A percentile compares a stretch with the other conserved stretches of the same genome.
phyloP scores from a whole-genome alignment of 352 stramenopile species.

The Aphanomyces euteiches region DNA sequence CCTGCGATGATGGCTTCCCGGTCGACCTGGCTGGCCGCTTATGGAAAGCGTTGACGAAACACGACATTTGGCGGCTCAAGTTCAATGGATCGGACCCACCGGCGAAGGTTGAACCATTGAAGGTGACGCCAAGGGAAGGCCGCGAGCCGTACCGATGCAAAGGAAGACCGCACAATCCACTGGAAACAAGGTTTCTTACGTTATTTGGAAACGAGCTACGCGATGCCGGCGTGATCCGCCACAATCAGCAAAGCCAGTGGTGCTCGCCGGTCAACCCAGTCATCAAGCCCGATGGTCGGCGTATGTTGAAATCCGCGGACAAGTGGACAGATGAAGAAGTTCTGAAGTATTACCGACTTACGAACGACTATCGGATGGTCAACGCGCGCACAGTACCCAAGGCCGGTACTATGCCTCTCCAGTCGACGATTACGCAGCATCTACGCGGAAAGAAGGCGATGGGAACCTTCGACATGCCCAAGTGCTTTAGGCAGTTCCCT shows the following conservation, averaged over 20 bases:
- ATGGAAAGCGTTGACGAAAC: neutral
- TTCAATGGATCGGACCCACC: neutral
- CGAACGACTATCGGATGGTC: neutral
- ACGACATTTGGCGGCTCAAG: constrained; percentile 3
- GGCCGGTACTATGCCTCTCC: neutral
- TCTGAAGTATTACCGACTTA: neutral
- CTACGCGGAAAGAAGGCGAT: neutral
- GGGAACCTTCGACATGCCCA: neutral
- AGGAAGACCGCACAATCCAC: neutral
- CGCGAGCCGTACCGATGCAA: neutral
- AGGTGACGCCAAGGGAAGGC: neutral
- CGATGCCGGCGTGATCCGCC: neutral
- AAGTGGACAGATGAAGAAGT: neutral
- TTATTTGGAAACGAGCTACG: neutral
- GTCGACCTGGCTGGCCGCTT: neutral
- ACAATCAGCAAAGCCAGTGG: neutral
- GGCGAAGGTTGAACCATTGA: neutral
- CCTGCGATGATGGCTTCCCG: neutral
- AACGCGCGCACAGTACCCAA: neutral
- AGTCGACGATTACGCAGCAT: neutral
- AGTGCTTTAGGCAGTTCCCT: constrained; percentile 8
- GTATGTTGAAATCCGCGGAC: constrained; percentile 26
- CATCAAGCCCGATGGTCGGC: neutral
- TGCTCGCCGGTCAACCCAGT: neutral
- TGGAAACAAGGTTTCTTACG: neutral